Percentiles rank a stretch among this genome's conserved stretches.
phyloP scores from a whole-genome alignment of 2,329 filamentous ascomycete genomes.

The Zasmidium cellare region DNA sequence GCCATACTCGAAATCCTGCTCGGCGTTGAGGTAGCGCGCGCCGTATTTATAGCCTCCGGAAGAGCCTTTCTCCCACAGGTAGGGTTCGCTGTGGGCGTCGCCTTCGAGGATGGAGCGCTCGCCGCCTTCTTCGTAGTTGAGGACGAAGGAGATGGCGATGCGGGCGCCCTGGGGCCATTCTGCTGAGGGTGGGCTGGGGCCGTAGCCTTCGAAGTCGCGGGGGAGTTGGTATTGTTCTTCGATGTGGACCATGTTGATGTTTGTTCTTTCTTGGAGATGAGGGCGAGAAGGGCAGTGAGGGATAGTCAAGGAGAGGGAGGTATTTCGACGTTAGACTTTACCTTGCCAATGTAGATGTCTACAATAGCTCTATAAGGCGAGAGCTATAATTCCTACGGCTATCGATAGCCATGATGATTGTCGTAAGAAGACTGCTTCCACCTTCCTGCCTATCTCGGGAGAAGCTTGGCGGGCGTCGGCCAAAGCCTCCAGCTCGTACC shows the following conservation, averaged over 20 bases:
- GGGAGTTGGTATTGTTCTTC: constrained; percentile 39
- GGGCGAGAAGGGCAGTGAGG: background rate
- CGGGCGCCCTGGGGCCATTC: constrained; percentile 46
- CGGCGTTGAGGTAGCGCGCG: constrained; percentile 46
- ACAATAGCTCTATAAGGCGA: background rate
- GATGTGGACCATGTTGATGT: constrained; percentile 29
- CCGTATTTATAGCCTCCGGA: constrained; percentile 25
- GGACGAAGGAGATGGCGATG: constrained; percentile 46
- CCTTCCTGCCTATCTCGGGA: constrained; percentile 3
- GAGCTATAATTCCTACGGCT: background rate
- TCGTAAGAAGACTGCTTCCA: background rate
- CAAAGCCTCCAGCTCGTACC: background rate
- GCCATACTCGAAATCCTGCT: constrained; percentile 47
- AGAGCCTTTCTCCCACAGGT: constrained; percentile 40
- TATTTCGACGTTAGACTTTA: background rate
- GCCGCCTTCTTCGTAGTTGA: constrained; percentile 49
- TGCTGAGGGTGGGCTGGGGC: constrained; percentile 24
- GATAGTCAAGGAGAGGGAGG: no score
- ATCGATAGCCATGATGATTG: background rate
- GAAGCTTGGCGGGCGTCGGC: background rate
- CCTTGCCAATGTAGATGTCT: background rate
- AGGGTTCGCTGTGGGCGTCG: constrained; percentile 41
- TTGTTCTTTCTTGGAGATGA: background rate
- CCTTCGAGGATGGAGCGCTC: constrained; percentile 42
- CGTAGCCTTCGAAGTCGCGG: constrained; percentile 38